Conservation (phyloP, 257 asterid genomes). For the Agastache rugosa region DNA sequence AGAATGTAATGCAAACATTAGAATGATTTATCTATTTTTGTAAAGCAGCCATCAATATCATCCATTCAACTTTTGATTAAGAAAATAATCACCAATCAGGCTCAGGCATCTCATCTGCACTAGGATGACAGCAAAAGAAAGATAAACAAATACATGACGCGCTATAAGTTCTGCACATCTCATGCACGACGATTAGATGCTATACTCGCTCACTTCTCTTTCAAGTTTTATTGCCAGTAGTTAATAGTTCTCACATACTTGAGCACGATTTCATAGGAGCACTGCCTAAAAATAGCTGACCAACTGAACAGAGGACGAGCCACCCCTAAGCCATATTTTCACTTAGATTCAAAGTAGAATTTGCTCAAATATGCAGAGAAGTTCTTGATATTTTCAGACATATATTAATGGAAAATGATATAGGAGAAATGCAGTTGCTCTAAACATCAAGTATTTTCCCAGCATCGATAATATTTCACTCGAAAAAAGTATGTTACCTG, state of each 20-base stretch:
- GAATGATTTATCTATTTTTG: neutral
- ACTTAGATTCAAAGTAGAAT: neutral
- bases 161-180: neutral
- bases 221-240: neutral
- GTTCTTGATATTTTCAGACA: neutral
- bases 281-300: neutral
- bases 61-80: neutral
- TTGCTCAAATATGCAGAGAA: neutral
- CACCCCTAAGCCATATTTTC: neutral
- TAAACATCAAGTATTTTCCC: neutral
- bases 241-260: neutral
- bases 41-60: neutral
- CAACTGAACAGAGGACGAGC: neutral
- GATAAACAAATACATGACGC: neutral
- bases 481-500: conserved; percentile 57
- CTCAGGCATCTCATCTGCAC: neutral
- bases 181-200: neutral
- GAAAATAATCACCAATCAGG: neutral
- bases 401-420: neutral
- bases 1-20: neutral
- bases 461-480: neutral
- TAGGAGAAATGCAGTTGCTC: neutral
- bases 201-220: neutral
- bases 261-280: neutral
- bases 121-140: neutral